Evolutionary conservation across 352 stramenopile species (phyloP).

Genomic region (Pilasporangium apinafurcum): DNA sequence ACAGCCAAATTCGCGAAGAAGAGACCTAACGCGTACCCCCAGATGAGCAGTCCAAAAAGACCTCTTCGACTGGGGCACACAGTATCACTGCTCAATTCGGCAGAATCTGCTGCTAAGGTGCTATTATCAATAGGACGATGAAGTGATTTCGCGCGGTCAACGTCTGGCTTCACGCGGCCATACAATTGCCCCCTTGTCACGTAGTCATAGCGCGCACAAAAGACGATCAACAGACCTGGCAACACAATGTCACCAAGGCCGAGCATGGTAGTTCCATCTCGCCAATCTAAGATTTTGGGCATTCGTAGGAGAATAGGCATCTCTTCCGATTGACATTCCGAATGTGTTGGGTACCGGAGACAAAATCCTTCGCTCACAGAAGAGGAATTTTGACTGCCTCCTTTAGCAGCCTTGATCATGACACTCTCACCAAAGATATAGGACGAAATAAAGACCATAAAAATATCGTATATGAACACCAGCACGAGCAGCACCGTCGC

Average conservation of each 20-base stretch:
- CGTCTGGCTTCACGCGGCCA: constrained; percentile 42
- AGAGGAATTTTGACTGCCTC: constrained; percentile 46
- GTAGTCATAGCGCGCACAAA: constrained; percentile 93
- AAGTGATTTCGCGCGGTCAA: constrained; percentile 35
- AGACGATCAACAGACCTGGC: constrained; percentile 92
- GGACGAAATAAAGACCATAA: constrained; percentile 94
- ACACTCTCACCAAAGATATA: constrained; percentile 88
- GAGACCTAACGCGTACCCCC: constrained; percentile 92
- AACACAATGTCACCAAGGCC: constrained; percentile 96
- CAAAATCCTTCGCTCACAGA: constrained; percentile 51
- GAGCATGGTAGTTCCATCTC: constrained; percentile 89
- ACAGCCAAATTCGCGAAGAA: constrained; percentile 93
- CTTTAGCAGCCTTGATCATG: constrained; percentile 94
- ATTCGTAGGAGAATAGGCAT: constrained; percentile 94
- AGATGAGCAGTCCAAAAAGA: constrained; percentile 79
- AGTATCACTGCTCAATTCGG: constrained; percentile 34
- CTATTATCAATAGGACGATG: constrained; percentile 4
- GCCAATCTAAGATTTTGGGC: constrained; percentile 91
- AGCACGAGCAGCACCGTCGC: constrained; percentile 88
- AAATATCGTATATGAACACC: constrained; percentile 95
- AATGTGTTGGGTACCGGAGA: constrained; percentile 67
- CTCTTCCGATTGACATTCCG: constrained; percentile 61
- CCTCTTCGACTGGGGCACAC: constrained; percentile 32
- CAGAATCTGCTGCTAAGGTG: not conserved
- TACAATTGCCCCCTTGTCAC: constrained; percentile 65